A percentile compares a stretch with the other conserved stretches of the same genome.
phyloP scores from a whole-genome alignment of 352 stramenopile species.

The Phytopythium cucurbitacearum region DNA sequence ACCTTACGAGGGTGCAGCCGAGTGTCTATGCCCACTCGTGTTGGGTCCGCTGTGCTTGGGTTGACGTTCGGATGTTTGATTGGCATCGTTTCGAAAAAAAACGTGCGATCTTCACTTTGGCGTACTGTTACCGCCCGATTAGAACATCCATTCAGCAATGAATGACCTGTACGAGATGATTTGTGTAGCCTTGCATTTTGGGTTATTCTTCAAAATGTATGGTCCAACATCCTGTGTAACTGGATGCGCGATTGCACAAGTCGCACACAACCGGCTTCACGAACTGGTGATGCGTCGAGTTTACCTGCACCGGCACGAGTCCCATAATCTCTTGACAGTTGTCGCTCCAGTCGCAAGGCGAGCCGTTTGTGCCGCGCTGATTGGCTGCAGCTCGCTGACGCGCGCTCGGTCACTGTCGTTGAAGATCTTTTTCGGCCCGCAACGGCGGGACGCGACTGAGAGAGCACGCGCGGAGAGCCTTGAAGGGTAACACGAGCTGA shows the following conservation, averaged over 20 bases:
- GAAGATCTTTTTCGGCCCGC: not conserved
- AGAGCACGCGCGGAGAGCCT: not conserved
- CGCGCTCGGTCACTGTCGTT: slow-evolving; percentile 1
- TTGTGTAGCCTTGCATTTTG: too few relatives aligned
- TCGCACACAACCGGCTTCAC: not conserved
- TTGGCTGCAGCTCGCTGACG: not conserved
- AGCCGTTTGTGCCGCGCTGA: not conserved
- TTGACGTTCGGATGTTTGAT: too few relatives aligned
- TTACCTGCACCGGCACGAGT: slow-evolving; percentile 9
- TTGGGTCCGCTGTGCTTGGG: too few relatives aligned
- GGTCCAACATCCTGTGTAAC: not conserved
- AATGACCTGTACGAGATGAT: too few relatives aligned
- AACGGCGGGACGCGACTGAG: not conserved
- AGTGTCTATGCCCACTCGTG: too few relatives aligned
- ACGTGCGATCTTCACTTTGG: too few relatives aligned
- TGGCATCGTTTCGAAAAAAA: too few relatives aligned
- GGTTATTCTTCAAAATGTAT: too few relatives aligned
- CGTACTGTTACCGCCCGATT: too few relatives aligned
- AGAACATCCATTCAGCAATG: too few relatives aligned
- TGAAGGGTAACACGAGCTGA: not conserved
- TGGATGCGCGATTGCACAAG: slow-evolving; percentile 12
- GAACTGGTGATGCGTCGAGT: slow-evolving; percentile 1
- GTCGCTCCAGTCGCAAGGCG: not conserved
- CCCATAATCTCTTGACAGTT: slow-evolving; percentile 2
- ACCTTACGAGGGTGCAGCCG: too few relatives aligned